Conservation (phyloP, 1,139 yeast genomes). For the Nakaseomyces sp. region DNA sequence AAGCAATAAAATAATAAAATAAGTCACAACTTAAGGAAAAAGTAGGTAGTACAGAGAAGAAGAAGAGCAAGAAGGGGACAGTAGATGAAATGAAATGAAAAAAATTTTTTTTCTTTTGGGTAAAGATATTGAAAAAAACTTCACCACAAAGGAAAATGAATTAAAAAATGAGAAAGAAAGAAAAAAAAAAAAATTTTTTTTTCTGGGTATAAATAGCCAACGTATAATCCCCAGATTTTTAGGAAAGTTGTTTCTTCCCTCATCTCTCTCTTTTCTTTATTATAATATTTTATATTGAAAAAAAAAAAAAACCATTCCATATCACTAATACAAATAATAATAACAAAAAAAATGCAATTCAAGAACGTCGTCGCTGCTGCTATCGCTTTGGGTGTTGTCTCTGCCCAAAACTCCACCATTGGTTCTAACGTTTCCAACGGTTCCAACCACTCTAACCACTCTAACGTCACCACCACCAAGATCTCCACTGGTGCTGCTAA, state of each 20-base stretch:
- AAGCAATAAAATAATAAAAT: no score
- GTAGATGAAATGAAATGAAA: no score
- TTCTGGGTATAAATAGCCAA: background rate
- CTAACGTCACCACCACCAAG: conserved; percentile 26
- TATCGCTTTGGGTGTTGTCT: conserved; percentile 31
- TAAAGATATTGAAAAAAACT: no score
- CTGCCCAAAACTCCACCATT: conserved; percentile 28
- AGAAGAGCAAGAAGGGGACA: background rate
- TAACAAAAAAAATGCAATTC: conserved; percentile 47
- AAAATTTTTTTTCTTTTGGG: no score
- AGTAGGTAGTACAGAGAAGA: no score
- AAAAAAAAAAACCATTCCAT: background rate
- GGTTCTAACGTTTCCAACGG: conserved; percentile 34
- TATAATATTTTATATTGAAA: no score
- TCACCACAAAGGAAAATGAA: no score
- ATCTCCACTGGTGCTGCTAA: conserved; percentile 47
- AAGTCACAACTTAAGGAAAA: no score
- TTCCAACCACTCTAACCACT: conserved; percentile 28
- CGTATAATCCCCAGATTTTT: background rate
- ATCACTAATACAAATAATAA: background rate
- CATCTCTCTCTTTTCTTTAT: background rate
- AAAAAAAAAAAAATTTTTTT: background rate
- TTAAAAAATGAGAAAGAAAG: no score
- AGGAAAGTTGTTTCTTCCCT: background rate
- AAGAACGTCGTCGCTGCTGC: conserved; percentile 39